phyloP scores from a whole-genome alignment of 2,329 filamentous ascomycete genomes.

The Epichloe amarillans region DNA sequence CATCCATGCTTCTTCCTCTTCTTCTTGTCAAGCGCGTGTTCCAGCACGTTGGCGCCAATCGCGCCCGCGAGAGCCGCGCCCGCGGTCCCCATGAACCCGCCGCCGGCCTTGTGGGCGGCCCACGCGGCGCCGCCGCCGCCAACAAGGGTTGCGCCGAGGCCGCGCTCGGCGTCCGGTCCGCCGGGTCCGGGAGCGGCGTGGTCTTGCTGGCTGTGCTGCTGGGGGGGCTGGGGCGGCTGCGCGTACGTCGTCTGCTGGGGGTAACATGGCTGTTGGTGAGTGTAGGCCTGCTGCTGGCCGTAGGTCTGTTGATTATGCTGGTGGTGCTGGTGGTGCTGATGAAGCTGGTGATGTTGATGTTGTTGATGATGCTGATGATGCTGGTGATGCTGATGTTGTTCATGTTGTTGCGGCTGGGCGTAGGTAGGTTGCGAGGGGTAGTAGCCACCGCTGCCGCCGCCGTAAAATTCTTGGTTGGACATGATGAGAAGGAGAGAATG shows the following conservation, averaged over 20 bases:
- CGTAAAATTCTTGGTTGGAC: slow-evolving; percentile 27
- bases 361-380: slow-evolving; percentile 10
- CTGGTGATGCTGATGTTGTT: slow-evolving; percentile 15
- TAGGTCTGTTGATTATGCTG: slow-evolving; percentile 2
- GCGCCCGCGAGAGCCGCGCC: slow-evolving; percentile 38
- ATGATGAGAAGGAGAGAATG: slow-evolving; percentile 10
- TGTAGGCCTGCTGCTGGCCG: slow-evolving; percentile 4
- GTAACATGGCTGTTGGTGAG: slow-evolving; percentile 3
- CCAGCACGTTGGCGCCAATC: slow-evolving; percentile 39
- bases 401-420: slow-evolving; percentile 2
- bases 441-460: slow-evolving; percentile 10
- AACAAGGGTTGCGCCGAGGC: slow-evolving; percentile 38
- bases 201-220: slow-evolving; percentile 2
- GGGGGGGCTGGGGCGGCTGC: not conserved
- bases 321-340: slow-evolving; percentile 12
- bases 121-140: slow-evolving; percentile 42
- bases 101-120: slow-evolving; percentile 39
- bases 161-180: slow-evolving; percentile 31
- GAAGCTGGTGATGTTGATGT: slow-evolving; percentile 14
- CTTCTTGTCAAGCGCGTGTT: slow-evolving; percentile 26
- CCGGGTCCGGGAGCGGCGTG: too few relatives aligned
- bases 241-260: not conserved
- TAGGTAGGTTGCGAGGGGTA: slow-evolving; percentile 13
- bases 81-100: slow-evolving; percentile 36
- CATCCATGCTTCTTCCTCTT: slow-evolving; percentile 20